These are phyloP conservation scores for Madurella mycetomatis DNA, from an alignment of 2,329 filamentous ascomycete species.

Conservation along the genomic window DNA sequence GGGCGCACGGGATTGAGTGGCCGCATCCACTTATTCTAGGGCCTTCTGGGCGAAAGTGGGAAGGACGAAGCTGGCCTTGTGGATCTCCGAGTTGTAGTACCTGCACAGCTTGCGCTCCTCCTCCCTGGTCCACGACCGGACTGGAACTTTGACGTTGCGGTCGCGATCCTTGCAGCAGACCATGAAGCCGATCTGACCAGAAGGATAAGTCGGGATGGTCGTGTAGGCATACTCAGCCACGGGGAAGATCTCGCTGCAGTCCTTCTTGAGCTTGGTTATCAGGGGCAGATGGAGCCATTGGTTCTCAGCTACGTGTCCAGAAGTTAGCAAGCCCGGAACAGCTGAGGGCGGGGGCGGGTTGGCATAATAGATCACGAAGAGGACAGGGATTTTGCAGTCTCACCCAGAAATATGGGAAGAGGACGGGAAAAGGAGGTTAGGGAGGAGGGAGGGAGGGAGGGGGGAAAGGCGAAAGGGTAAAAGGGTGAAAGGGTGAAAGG, in stretches of 20 bases:
- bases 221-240: slow-evolving; percentile 98
- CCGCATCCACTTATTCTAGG: slow-evolving; percentile 44
- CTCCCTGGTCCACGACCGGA: slow-evolving; percentile 75
- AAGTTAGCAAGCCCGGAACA: slow-evolving; percentile 12
- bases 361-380: no score
- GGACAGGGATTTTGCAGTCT: no score
- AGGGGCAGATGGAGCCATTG: slow-evolving; percentile 96
- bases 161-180: slow-evolving; percentile 93
- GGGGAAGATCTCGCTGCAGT: slow-evolving; percentile 95
- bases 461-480: no score
- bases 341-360: background rate
- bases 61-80: slow-evolving; percentile 89
- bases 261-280: slow-evolving; percentile 92
- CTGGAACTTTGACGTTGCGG: slow-evolving; percentile 77
- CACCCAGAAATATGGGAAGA: background rate
- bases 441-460: slow-evolving; percentile 12
- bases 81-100: slow-evolving; percentile 97
- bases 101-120: slow-evolving; percentile 90
- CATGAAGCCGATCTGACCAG: slow-evolving; percentile 99
- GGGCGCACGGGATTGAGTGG: background rate
- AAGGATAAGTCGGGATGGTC: slow-evolving; percentile 98
- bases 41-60: slow-evolving; percentile 88
- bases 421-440: slow-evolving; percentile 13
- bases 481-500: no score
- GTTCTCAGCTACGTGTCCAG: slow-evolving; percentile 76